phyloP scores from a whole-genome alignment of 1,284 basidiomycete species.

The Stygiomarasmius scandens region DNA sequence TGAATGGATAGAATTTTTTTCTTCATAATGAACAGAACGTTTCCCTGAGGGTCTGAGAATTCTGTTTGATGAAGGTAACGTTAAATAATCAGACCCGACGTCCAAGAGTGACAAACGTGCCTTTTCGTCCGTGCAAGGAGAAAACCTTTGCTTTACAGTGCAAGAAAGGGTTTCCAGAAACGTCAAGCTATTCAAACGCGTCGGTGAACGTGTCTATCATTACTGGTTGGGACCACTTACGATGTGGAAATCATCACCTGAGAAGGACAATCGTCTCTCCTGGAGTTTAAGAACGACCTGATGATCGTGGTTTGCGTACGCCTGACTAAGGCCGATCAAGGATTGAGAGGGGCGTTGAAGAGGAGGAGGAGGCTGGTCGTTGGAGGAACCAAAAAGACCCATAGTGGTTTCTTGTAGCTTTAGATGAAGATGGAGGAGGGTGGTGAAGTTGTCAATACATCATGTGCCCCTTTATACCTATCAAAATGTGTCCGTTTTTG shows the following conservation, averaged over 20 bases:
- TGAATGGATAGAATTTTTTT: conserved; percentile 14
- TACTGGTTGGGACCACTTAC: conserved; percentile 6
- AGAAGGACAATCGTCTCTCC: conserved; percentile 2
- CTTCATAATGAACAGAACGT: conserved; percentile 14
- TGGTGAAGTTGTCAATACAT: too few species aligned
- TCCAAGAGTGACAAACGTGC: not conserved
- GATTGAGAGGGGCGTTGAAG: conserved; percentile 10
- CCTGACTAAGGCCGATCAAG: conserved; percentile 5
- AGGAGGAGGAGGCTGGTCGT: conserved; percentile 7
- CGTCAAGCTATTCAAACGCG: not conserved
- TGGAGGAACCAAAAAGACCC: conserved; percentile 8
- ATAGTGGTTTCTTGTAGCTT: not conserved
- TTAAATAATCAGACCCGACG: not conserved
- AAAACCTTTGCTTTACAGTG: conserved; percentile 6
- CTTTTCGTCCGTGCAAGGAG: conserved; percentile 7
- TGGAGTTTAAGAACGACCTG: conserved; percentile 8
- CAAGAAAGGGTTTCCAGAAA: not conserved
- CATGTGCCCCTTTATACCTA: too few species aligned
- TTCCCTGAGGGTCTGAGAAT: conserved; percentile 11
- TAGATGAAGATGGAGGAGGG: too few species aligned
- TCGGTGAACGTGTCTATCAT: not conserved
- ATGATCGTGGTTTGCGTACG: conserved; percentile 9
- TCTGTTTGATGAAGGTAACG: not conserved
- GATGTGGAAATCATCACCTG: conserved; percentile 11
- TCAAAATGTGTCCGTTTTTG: too few species aligned